A percentile compares a stretch with the other conserved stretches of the same genome.
Evolutionary conservation across 2,329 filamentous ascomycete species (phyloP).

Genomic region (Lachnellula arida): DNA sequence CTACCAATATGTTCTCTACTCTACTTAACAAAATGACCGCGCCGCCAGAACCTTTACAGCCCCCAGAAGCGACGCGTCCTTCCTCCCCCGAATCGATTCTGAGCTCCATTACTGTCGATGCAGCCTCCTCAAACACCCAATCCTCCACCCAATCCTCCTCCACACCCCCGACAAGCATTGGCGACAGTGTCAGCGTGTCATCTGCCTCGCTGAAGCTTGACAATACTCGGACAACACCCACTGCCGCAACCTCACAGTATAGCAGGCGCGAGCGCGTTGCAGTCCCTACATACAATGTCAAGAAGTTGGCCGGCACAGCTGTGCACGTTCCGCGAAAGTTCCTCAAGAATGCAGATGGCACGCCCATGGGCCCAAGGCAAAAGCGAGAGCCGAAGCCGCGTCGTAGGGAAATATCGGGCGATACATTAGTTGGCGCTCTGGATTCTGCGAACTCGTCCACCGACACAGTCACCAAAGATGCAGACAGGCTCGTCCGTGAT

Average conservation of each 20-base stretch:
- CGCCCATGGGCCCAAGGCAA: neutral
- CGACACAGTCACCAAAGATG: slow-evolving; percentile 24
- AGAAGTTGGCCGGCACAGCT: slow-evolving; percentile 57
- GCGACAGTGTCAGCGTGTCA: slow-evolving; percentile 55
- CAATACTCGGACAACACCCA: neutral
- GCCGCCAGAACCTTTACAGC: slow-evolving; percentile 11
- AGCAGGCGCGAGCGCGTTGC: slow-evolving; percentile 52
- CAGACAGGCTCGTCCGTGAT: slow-evolving; percentile 31
- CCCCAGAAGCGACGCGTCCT: slow-evolving; percentile 21
- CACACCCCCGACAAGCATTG: slow-evolving; percentile 63
- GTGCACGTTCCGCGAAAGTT: slow-evolving; percentile 43
- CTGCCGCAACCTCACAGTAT: slow-evolving; percentile 34
- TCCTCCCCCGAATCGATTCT: slow-evolving; percentile 25
- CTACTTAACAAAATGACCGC: slow-evolving; percentile 20
- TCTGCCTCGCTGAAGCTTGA: slow-evolving; percentile 38
- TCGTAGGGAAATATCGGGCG: slow-evolving; percentile 43
- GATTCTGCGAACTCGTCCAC: slow-evolving; percentile 26
- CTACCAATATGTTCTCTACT: slow-evolving; percentile 21
- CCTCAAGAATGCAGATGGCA: slow-evolving; percentile 42
- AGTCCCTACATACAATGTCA: slow-evolving; percentile 62
- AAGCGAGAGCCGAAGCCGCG: slow-evolving; percentile 24
- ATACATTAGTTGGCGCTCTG: slow-evolving; percentile 29
- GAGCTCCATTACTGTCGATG: slow-evolving; percentile 27
- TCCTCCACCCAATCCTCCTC: slow-evolving; percentile 31
- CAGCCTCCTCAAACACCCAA: slow-evolving; percentile 22